Conservation (phyloP, 2,329 filamentous ascomycete genomes). For the Venturiaceae sp. region DNA sequence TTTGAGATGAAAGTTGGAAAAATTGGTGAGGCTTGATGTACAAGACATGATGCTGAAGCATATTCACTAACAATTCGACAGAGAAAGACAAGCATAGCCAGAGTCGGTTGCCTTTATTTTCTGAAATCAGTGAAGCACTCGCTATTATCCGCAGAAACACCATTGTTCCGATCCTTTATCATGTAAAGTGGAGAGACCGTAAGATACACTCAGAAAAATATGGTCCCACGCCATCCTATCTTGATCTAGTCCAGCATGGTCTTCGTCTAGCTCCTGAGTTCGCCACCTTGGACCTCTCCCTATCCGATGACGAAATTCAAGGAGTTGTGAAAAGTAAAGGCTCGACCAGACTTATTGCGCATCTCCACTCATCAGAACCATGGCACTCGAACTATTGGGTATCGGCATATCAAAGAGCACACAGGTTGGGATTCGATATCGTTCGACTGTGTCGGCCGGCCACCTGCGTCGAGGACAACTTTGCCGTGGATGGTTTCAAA, state of each 20-base stretch:
- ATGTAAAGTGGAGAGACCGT: slow-evolving; percentile 30
- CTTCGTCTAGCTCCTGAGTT: slow-evolving; percentile 54
- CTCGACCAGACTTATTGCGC: slow-evolving; percentile 52
- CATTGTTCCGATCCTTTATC: slow-evolving; percentile 49
- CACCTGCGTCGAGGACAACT: slow-evolving; percentile 50
- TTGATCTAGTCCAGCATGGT: slow-evolving; percentile 49
- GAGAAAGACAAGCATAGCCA: neutral
- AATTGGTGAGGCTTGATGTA: neutral
- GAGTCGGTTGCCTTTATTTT: neutral
- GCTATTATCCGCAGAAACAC: slow-evolving; percentile 54
- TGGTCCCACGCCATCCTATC: slow-evolving; percentile 30
- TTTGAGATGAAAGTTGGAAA: slow-evolving; percentile 45
- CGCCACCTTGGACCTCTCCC: slow-evolving; percentile 47
- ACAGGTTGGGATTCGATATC: slow-evolving; percentile 49
- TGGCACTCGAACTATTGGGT: slow-evolving; percentile 51
- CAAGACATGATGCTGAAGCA: neutral
- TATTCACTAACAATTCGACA: neutral
- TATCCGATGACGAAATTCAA: slow-evolving; percentile 41
- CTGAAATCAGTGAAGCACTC: slow-evolving; percentile 47
- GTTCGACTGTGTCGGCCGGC: slow-evolving; percentile 53
- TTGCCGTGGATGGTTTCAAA: slow-evolving; percentile 47
- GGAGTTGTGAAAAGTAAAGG: slow-evolving; percentile 43
- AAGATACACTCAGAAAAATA: slow-evolving; percentile 6
- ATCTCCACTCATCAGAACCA: slow-evolving; percentile 34
- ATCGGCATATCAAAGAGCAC: slow-evolving; percentile 48